Conservation (phyloP, 805 yeast species). For the Torulaspora franciscae region DNA sequence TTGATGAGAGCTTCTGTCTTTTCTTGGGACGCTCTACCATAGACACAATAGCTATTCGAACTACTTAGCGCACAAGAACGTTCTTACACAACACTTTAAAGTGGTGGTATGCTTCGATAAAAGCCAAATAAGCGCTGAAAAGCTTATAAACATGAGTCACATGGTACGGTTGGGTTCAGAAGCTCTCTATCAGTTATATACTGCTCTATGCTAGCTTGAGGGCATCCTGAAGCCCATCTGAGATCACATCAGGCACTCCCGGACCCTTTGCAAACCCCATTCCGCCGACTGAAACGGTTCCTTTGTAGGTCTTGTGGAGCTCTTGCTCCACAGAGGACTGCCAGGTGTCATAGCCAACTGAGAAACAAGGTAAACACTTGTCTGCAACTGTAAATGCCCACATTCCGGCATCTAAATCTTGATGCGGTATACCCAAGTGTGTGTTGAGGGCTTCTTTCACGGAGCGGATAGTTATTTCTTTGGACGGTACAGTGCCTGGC, state of each 20-base stretch:
- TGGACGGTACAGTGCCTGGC: conserved; percentile 15
- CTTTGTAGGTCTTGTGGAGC: conserved; percentile 36
- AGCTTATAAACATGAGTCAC: not conserved
- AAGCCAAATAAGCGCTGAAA: conserved; percentile 3
- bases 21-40: conserved; percentile 16
- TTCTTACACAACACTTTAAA: not conserved
- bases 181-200: not conserved
- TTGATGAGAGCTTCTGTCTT: conserved; percentile 10
- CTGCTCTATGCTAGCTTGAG: conserved; percentile 11
- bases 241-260: conserved; percentile 85
- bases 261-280: conserved; percentile 75
- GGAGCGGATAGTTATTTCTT: conserved; percentile 18
- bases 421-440: conserved; percentile 38
- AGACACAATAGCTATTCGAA: not conserved
- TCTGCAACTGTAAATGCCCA: conserved; percentile 42
- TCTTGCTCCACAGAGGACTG: conserved; percentile 35
- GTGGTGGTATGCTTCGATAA: not conserved
- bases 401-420: conserved; percentile 27
- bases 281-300: conserved; percentile 61
- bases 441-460: conserved; percentile 40
- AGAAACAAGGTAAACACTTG: conserved; percentile 74
- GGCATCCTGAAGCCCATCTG: conserved; percentile 59
- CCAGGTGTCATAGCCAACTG: conserved; percentile 58
- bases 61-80: not conserved
- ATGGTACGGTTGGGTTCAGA: conserved; percentile 1